Evolutionary conservation across 768 basidiomycete genomes (phyloP).

Genomic region (Baorangia bicolor): DNA sequence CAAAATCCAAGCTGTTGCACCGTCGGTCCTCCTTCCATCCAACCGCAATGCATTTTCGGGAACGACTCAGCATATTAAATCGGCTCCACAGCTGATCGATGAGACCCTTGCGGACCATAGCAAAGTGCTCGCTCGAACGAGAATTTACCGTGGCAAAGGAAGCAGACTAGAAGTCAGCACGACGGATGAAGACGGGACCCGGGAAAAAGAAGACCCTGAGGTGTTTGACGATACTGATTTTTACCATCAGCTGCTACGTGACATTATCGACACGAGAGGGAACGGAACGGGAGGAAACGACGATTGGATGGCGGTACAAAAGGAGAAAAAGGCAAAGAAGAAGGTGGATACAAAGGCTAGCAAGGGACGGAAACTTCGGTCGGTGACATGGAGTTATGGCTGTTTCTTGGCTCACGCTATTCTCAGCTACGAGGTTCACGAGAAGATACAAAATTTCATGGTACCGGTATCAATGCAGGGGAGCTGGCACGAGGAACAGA

Average conservation of each 20-base stretch:
- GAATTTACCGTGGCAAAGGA: constrained; percentile 50
- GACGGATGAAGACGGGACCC: constrained; percentile 35
- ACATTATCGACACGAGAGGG: constrained; percentile 76
- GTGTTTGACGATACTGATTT: constrained; percentile 90
- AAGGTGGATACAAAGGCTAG: constrained; percentile 95
- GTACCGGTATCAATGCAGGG: constrained; percentile 71
- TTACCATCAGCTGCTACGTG: constrained; percentile 88
- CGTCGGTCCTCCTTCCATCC: constrained; percentile 67
- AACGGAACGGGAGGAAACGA: constrained; percentile 45
- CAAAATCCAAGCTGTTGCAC: constrained; percentile 91
- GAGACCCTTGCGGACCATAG: constrained; percentile 60
- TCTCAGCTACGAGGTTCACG: constrained; percentile 87
- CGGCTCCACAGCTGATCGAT: constrained; percentile 74
- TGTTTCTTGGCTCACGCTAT: constrained; percentile 1
- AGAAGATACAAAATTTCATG: constrained; percentile 97
- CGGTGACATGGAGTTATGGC: constrained; percentile 21
- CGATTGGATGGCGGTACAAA: constrained; percentile 66
- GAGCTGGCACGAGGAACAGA: constrained; percentile 93
- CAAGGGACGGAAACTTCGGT: constrained; percentile 93
- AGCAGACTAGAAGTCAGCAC: constrained; percentile 39
- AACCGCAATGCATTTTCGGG: constrained; percentile 70
- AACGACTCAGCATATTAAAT: constrained; percentile 55
- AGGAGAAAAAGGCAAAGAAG: constrained; percentile 72
- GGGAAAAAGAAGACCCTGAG: constrained; percentile 41
- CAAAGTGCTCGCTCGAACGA: constrained; percentile 65